Percentiles rank a stretch among this genome's conserved stretches.
These are phyloP conservation scores for Arbutus unedo DNA, from an alignment of 148 eudicot genomes.

Conservation along the genomic window DNA sequence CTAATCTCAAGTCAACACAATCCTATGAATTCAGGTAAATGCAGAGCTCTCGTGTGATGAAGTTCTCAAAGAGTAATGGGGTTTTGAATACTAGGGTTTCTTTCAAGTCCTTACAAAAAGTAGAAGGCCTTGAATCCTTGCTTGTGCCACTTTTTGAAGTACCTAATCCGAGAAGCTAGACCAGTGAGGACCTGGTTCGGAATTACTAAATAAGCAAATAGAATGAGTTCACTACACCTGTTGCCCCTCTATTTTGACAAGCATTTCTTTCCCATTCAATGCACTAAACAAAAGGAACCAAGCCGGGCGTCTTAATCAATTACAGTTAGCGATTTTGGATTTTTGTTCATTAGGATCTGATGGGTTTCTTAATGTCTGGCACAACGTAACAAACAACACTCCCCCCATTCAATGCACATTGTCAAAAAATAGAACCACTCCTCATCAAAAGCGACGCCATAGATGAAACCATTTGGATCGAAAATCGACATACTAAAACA, in stretches of 20 bases:
- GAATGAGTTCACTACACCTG: not conserved
- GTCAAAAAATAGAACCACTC: not conserved
- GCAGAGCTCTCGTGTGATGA: not conserved
- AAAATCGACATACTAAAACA: not conserved
- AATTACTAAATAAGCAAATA: not conserved
- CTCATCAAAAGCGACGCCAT: not conserved
- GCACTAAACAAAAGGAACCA: not conserved
- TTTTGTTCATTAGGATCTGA: not conserved
- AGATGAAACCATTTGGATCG: not conserved
- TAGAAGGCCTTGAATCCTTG: not conserved
- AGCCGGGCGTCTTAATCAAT: not conserved
- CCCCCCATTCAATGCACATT: not conserved
- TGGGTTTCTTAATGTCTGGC: not conserved
- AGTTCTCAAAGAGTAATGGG: not conserved
- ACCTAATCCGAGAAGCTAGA: not conserved
- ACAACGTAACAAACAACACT: not conserved
- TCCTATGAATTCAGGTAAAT: not conserved
- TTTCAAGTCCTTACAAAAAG: not conserved
- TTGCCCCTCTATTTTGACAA: not conserved
- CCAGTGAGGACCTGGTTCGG: not conserved
- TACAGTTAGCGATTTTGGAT: not conserved
- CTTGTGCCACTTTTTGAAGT: not conserved
- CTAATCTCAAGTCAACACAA: too few relatives aligned
- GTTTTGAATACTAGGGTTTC: not conserved
- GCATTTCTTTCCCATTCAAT: not conserved